Percentiles rank a stretch among this genome's conserved stretches.
phyloP scores from a whole-genome alignment of 2,329 filamentous ascomycete species.

The Lasiodiplodia gonubiensis region DNA sequence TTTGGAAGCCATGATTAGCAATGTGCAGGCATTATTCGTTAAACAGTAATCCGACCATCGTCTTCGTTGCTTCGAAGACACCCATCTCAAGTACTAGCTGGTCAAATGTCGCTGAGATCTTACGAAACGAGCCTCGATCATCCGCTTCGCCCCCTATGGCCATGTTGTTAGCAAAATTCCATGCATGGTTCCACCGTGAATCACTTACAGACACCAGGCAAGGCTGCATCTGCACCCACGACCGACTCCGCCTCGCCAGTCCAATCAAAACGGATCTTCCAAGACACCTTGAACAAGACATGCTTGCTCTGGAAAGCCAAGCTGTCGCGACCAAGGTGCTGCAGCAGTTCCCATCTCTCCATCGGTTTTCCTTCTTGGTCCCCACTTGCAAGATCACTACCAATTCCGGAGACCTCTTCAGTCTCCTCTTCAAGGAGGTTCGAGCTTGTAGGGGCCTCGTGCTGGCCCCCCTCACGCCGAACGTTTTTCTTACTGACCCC shows the following conservation, averaged over 20 bases:
- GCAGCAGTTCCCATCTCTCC: slow-evolving; percentile 56
- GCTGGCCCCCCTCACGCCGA: slow-evolving; percentile 33
- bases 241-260: slow-evolving; percentile 71
- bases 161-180: slow-evolving; percentile 1
- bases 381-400: slow-evolving; percentile 26
- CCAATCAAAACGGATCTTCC: slow-evolving; percentile 73
- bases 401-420: slow-evolving; percentile 32
- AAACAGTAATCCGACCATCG: slow-evolving; percentile 64
- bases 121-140: slow-evolving; percentile 59
- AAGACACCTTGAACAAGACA: slow-evolving; percentile 61
- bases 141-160: slow-evolving; percentile 62
- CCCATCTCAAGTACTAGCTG: slow-evolving; percentile 62
- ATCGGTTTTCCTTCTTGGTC: not conserved
- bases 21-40: slow-evolving; percentile 17
- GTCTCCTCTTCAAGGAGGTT: slow-evolving; percentile 35
- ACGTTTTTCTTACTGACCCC: not conserved
- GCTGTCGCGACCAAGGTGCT: slow-evolving; percentile 45
- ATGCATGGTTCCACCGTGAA: slow-evolving; percentile 34
- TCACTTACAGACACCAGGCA: slow-evolving; percentile 68
- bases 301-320: slow-evolving; percentile 42
- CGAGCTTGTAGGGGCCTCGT: slow-evolving; percentile 33
- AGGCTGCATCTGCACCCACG: slow-evolving; percentile 60
- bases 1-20: not conserved
- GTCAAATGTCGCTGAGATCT: slow-evolving; percentile 66
- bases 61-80: slow-evolving; percentile 63